Percentiles rank a stretch among this genome's conserved stretches.
These are phyloP conservation scores for Trichoderma pleuroti DNA, from an alignment of 2,329 filamentous ascomycete species.

Conservation along the genomic window DNA sequence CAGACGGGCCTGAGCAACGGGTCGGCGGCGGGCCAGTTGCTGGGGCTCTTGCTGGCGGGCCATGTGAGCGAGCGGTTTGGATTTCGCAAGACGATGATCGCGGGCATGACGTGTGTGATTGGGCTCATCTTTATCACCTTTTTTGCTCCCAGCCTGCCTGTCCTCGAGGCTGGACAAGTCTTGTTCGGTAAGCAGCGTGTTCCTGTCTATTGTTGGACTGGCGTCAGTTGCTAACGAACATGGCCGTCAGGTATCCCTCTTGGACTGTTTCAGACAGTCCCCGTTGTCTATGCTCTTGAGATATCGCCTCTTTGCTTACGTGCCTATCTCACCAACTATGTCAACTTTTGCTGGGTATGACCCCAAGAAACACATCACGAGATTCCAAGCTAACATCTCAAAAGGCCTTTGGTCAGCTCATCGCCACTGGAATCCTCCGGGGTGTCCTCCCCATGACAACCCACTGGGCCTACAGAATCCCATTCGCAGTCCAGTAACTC, in stretches of 20 bases:
- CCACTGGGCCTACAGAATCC: slow-evolving; percentile 45
- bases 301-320: slow-evolving; percentile 38
- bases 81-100: slow-evolving; percentile 42
- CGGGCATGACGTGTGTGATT: slow-evolving; percentile 25
- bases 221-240: not conserved
- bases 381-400: not conserved
- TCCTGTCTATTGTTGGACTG: not conserved
- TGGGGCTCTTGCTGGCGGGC: slow-evolving; percentile 36
- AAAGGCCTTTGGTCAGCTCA: slow-evolving; percentile 40
- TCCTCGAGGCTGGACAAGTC: slow-evolving; percentile 42
- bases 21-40: slow-evolving; percentile 43
- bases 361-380: not conserved
- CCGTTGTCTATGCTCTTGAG: slow-evolving; percentile 46
- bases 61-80: slow-evolving; percentile 37
- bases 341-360: slow-evolving; percentile 44
- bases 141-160: slow-evolving; percentile 38
- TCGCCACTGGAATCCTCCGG: slow-evolving; percentile 34
- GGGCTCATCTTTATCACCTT: slow-evolving; percentile 47
- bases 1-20: slow-evolving; percentile 47
- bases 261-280: slow-evolving; percentile 43
- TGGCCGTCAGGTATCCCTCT: slow-evolving; percentile 34
- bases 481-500: slow-evolving; percentile 41
- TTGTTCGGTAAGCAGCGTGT: slow-evolving; percentile 35
- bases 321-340: slow-evolving; percentile 43
- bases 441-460: slow-evolving; percentile 25